These are phyloP conservation scores for Yamadazyma epiphylla DNA, from an alignment of 1,139 yeast genomes.

Conservation along the genomic window DNA sequence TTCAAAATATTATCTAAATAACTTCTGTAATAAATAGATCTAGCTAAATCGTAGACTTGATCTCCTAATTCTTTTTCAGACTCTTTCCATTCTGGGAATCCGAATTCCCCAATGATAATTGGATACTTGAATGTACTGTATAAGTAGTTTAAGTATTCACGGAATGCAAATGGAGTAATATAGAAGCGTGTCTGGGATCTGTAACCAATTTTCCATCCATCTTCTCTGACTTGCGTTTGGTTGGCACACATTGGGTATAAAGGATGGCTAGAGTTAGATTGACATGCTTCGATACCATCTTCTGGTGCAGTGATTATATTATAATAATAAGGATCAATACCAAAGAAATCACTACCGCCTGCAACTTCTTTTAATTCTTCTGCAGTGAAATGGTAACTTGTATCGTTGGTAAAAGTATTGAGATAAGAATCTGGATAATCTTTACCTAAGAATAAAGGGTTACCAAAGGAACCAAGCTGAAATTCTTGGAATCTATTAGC, in stretches of 20 bases:
- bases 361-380: conserved; percentile 20
- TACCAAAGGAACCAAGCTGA: conserved; percentile 22
- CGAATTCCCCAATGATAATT: conserved; percentile 26
- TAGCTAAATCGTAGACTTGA: conserved; percentile 22
- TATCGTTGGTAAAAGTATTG: conserved; percentile 15
- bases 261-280: conserved; percentile 10
- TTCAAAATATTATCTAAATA: conserved; percentile 25
- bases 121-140: conserved; percentile 19
- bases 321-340: conserved; percentile 34
- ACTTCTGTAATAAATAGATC: conserved; percentile 26
- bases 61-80: conserved; percentile 20
- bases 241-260: conserved; percentile 21
- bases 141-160: conserved; percentile 17
- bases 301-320: conserved; percentile 16
- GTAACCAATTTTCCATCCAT: conserved; percentile 28
- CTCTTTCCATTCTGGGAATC: conserved; percentile 32
- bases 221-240: conserved; percentile 12
- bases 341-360: conserved; percentile 27
- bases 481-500: conserved; percentile 24
- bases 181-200: conserved; percentile 20
- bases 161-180: conserved; percentile 17
- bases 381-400: conserved; percentile 16
- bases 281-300: conserved; percentile 17
- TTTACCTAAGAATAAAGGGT: conserved; percentile 28
- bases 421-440: conserved; percentile 26